These are phyloP conservation scores for Oryza glaberrima DNA, from an alignment of 176 grass and related monocot species.

Conservation along the genomic window DNA sequence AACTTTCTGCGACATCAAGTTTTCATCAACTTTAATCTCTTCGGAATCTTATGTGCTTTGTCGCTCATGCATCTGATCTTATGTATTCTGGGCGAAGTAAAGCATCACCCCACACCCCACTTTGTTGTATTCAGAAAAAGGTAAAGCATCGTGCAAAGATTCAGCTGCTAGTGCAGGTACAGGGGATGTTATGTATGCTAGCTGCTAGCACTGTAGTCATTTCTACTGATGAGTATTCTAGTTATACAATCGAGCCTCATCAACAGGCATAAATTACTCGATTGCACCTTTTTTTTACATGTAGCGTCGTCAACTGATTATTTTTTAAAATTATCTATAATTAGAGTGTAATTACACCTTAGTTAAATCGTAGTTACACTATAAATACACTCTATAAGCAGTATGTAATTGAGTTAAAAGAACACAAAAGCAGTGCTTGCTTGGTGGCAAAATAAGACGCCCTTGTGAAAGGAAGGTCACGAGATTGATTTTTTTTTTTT, in stretches of 20 bases:
- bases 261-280: not conserved
- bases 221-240: not conserved
- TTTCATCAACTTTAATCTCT: not conserved
- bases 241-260: not conserved
- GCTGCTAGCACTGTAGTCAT: not conserved
- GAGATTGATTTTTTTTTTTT: too few relatives aligned
- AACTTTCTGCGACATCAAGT: conserved; percentile 31
- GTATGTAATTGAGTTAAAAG: too few relatives aligned
- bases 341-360: too few relatives aligned
- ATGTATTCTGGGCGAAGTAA: conserved; percentile 28
- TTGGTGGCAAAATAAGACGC: too few relatives aligned
- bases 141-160: not conserved
- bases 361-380: too few relatives aligned
- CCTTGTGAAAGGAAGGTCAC: too few relatives aligned
- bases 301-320: too few relatives aligned
- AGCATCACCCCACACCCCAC: conserved; percentile 1
- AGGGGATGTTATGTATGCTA: not conserved
- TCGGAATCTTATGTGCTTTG: not conserved
- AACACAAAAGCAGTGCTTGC: too few relatives aligned
- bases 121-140: not conserved
- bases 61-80: conserved; percentile 35
- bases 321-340: too few relatives aligned
- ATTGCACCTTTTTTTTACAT: not conserved
- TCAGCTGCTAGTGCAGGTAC: not conserved
- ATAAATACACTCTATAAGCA: too few relatives aligned